phyloP scores from a whole-genome alignment of 2,329 filamentous ascomycete species.

The Lomentospora prolificans region DNA sequence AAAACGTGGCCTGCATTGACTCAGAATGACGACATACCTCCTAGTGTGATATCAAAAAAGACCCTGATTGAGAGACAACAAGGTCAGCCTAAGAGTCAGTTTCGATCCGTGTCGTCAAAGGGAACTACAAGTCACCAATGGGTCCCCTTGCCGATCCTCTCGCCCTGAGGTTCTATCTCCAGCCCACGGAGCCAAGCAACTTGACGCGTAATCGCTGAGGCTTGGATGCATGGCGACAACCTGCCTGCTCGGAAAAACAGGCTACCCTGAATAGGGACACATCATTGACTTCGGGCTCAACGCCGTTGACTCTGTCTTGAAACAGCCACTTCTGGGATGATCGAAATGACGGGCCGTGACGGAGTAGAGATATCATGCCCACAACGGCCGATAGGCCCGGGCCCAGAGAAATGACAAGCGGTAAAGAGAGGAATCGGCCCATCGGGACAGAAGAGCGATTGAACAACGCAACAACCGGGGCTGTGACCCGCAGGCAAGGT shows the following conservation, averaged over 20 bases:
- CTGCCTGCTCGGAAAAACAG: neutral
- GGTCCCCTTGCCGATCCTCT: neutral
- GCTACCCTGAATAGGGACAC: neutral
- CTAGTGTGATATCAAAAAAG: constrained; percentile 72
- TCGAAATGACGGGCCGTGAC: neutral
- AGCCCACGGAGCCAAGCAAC: neutral
- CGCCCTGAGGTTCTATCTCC: neutral
- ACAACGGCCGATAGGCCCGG: neutral
- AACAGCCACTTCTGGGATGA: too few species aligned
- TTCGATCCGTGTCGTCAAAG: neutral
- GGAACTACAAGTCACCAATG: neutral
- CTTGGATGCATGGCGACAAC: neutral
- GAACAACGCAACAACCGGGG: neutral
- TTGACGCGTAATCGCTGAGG: neutral
- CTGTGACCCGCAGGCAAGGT: neutral
- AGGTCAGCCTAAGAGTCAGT: neutral
- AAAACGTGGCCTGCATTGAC: neutral
- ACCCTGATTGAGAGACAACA: constrained; percentile 29
- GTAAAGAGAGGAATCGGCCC: neutral
- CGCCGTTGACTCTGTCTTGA: too few species aligned
- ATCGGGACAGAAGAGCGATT: neutral
- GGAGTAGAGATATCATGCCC: neutral
- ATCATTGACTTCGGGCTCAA: neutral
- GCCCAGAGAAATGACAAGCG: neutral
- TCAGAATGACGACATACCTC: constrained; percentile 39